Conservation (phyloP, 108 stramenopile genomes). For the Cyclotella choctawhatcheeana region DNA sequence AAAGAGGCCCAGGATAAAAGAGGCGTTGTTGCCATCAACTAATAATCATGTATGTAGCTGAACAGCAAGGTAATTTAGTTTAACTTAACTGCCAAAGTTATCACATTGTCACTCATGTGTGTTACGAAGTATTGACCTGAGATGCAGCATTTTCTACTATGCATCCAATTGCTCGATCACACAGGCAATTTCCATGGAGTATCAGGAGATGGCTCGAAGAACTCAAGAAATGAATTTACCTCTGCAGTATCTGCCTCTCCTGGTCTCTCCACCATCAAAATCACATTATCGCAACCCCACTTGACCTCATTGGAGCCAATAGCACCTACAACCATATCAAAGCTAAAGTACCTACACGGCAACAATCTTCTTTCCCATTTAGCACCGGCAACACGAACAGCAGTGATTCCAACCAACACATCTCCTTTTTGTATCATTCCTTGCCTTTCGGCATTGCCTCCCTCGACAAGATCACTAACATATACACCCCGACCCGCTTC, state of each 20-base stretch:
- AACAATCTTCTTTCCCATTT: slow-evolving; percentile 72
- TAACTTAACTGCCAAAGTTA: too few species aligned
- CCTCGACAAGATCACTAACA: slow-evolving; percentile 82
- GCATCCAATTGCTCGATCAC: too few species aligned
- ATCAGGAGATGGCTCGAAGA: slow-evolving; percentile 83
- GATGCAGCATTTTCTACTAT: too few species aligned
- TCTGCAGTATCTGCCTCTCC: slow-evolving; percentile 61
- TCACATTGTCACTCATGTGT: too few species aligned
- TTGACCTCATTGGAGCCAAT: slow-evolving; percentile 80
- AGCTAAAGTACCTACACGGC: slow-evolving; percentile 73
- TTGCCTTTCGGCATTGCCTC: slow-evolving; percentile 71
- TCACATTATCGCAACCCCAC: slow-evolving; percentile 83
- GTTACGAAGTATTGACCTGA: too few species aligned
- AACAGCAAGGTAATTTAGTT: too few species aligned
- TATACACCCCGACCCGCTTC: slow-evolving; percentile 71
- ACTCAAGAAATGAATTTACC: slow-evolving; percentile 75
- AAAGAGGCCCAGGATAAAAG: not conserved
- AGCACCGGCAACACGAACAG: slow-evolving; percentile 77
- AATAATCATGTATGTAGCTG: not conserved
- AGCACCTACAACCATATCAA: slow-evolving; percentile 83
- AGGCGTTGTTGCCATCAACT: not conserved
- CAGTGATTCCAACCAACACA: slow-evolving; percentile 76
- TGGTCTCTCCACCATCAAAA: slow-evolving; percentile 81
- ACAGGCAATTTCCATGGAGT: slow-evolving; percentile 60
- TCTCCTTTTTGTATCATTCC: slow-evolving; percentile 71